These are phyloP conservation scores for Primulina eburnea DNA, from an alignment of 257 asterid genomes.

Conservation along the genomic window DNA sequence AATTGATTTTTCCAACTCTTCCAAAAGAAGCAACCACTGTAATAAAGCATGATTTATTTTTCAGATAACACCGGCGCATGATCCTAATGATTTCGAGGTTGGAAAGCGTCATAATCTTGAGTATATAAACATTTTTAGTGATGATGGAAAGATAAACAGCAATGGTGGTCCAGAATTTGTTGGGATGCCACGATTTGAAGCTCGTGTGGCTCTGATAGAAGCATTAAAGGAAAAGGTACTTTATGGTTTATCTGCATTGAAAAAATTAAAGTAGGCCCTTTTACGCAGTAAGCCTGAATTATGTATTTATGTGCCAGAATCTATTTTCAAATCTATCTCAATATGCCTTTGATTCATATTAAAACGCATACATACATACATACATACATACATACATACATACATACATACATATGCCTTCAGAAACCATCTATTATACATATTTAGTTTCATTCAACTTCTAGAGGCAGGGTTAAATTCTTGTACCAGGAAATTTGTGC, in stretches of 20 bases:
- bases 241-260: neutral
- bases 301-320: slow-evolving; percentile 12
- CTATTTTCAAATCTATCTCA: slow-evolving; percentile 18
- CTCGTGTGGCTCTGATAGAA: slow-evolving; percentile 73
- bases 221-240: slow-evolving; percentile 74
- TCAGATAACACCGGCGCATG: slow-evolving; percentile 98
- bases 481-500: neutral
- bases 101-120: slow-evolving; percentile 90
- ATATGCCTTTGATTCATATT: neutral
- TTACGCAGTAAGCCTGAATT: neutral
- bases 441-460: neutral
- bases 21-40: slow-evolving; percentile 7
- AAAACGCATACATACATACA: neutral
- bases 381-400: neutral
- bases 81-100: slow-evolving; percentile 96
- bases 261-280: neutral
- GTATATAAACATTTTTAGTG: slow-evolving; percentile 79
- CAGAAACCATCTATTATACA: neutral
- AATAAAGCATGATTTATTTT: slow-evolving; percentile 27
- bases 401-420: neutral
- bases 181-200: slow-evolving; percentile 85
- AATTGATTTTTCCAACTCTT: slow-evolving; percentile 14
- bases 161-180: slow-evolving; percentile 72
- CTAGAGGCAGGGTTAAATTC: neutral
- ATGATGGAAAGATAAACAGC: slow-evolving; percentile 90